These are phyloP conservation scores for Cryptococcus jaspeensis DNA, from an alignment of 1,284 basidiomycete species.

Conservation along the genomic window DNA sequence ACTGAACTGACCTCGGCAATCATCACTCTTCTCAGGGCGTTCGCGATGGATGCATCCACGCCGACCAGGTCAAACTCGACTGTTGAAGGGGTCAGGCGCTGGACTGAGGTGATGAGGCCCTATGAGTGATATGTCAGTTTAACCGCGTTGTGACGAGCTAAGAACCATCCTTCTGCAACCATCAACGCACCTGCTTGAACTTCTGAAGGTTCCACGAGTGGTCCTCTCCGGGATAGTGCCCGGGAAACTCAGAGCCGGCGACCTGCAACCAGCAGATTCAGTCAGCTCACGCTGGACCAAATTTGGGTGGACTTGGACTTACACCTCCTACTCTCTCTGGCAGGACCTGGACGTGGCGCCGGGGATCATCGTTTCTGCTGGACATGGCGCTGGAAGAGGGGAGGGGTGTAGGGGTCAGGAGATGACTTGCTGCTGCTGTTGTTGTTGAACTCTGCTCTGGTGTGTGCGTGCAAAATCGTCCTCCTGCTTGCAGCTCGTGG, in stretches of 20 bases:
- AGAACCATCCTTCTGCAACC: no score
- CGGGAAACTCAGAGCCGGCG: conserved; percentile 81
- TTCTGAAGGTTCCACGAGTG: conserved; percentile 73
- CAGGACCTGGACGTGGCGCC: conserved; percentile 61
- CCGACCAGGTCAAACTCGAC: conserved; percentile 96
- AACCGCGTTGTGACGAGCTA: neutral
- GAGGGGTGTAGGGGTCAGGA: no score
- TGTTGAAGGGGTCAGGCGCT: conserved; percentile 72
- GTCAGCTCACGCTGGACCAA: neutral
- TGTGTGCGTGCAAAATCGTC: no score
- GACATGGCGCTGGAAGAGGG: no score
- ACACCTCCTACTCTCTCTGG: conserved; percentile 68
- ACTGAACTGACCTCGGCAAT: conserved; percentile 76
- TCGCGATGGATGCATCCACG: conserved; percentile 93
- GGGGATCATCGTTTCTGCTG: conserved; percentile 33
- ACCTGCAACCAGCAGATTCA: conserved; percentile 55
- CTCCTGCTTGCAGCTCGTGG: no score
- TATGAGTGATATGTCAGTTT: conserved; percentile 49
- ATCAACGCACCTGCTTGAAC: conserved; percentile 65
- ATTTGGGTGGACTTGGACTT: conserved; percentile 11
- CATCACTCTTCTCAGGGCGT: conserved; percentile 86
- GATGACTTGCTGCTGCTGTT: no score
- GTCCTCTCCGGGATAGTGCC: conserved; percentile 78
- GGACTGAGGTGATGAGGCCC: conserved; percentile 71
- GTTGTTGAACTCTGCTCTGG: neutral